Evolutionary conservation across 2,329 filamentous ascomycete genomes (phyloP).

Genomic region (Botrytis cinerea): DNA sequence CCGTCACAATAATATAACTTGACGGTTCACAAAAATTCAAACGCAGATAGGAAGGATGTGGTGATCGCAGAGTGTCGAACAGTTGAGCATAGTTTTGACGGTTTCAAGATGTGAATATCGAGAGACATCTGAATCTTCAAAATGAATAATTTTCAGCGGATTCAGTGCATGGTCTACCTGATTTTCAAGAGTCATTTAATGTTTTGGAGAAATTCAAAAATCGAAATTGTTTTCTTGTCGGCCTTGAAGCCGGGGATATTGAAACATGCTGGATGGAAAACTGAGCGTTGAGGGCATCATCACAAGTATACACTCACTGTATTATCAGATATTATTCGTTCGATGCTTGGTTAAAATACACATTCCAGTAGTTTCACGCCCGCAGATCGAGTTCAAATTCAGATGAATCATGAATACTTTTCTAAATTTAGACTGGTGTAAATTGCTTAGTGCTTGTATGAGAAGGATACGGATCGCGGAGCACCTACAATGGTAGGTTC

Average conservation of each 20-base stretch:
- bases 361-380: too few species aligned
- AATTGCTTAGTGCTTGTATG: too few species aligned
- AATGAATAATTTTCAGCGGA: background rate
- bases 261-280: background rate
- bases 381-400: background rate
- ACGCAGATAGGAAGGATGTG: background rate
- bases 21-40: too few species aligned
- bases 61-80: background rate
- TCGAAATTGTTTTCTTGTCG: background rate
- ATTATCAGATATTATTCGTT: background rate
- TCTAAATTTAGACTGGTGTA: background rate
- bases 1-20: background rate
- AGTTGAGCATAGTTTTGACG: background rate
- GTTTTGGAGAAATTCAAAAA: background rate
- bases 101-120: background rate
- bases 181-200: background rate
- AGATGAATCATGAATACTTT: background rate
- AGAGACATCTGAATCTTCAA: background rate
- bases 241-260: background rate
- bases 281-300: background rate
- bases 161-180: background rate
- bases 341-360: background rate
- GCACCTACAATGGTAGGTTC: too few species aligned
- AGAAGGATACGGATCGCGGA: too few species aligned
- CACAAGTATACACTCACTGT: background rate